These are phyloP conservation scores for Trichoderma citrinoviride DNA, from an alignment of 2,329 filamentous ascomycete genomes.

Conservation along the genomic window DNA sequence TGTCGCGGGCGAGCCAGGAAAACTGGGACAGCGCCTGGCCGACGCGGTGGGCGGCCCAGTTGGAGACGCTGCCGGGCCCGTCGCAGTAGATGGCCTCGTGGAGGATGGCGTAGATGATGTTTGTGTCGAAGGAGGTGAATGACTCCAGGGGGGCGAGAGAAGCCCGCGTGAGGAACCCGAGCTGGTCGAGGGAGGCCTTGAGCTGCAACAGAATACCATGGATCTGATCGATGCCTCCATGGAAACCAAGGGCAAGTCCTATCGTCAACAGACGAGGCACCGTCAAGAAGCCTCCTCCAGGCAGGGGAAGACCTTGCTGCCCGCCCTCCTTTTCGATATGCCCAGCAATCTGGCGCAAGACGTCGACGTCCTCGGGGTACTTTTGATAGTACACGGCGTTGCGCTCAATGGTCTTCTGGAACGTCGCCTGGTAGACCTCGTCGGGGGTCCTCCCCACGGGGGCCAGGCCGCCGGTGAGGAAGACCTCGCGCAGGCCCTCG, in stretches of 20 bases:
- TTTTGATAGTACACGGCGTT: conserved; percentile 81
- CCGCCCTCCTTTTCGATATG: conserved; percentile 61
- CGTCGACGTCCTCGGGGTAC: conserved; percentile 73
- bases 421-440: conserved; percentile 72
- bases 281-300: conserved; percentile 70
- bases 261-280: conserved; percentile 72
- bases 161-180: conserved; percentile 71
- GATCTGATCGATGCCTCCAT: conserved; percentile 73
- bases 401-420: conserved; percentile 64
- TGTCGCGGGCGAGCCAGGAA: conserved; percentile 47
- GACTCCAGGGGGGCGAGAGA: conserved; percentile 68
- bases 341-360: conserved; percentile 63
- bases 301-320: conserved; percentile 51
- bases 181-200: conserved; percentile 69
- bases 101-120: conserved; percentile 79
- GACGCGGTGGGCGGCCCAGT: conserved; percentile 72
- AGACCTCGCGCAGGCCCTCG: conserved; percentile 75
- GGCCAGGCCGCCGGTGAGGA: conserved; percentile 79
- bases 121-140: conserved; percentile 67
- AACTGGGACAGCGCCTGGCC: conserved; percentile 49
- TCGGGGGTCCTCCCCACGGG: conserved; percentile 70
- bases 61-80: conserved; percentile 58
- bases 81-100: conserved; percentile 89
- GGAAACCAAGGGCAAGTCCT: conserved; percentile 74
- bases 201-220: conserved; percentile 71